Conservation (phyloP, 495 filamentous ascomycete genomes). For the Chaetomidium leptoderma region DNA sequence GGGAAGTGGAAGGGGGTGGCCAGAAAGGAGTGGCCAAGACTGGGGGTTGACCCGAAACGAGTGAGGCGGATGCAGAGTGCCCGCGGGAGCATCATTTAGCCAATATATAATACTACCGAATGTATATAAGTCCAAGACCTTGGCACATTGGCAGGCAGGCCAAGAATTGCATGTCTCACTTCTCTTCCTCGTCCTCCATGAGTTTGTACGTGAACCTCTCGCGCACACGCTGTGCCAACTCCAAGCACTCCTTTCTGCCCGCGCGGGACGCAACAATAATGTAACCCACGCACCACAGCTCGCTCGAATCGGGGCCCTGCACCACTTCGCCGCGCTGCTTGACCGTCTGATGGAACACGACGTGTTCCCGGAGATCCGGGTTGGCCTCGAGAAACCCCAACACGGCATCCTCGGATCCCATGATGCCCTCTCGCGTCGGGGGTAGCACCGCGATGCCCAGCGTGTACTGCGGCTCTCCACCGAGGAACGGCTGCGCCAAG, state of each 20-base stretch:
- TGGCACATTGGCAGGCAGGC: neutral
- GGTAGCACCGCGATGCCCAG: slow-evolving; percentile 20
- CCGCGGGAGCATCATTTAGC: neutral
- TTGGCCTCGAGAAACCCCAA: slow-evolving; percentile 20
- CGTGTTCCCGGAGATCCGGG: slow-evolving; percentile 17
- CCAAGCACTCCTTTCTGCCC: slow-evolving; percentile 5
- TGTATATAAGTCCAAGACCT: neutral
- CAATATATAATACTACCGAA: neutral
- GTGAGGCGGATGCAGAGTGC: neutral
- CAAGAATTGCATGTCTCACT: neutral
- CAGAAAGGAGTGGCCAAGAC: too few relatives aligned
- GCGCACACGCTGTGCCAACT: slow-evolving; percentile 4
- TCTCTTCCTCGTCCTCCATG: neutral
- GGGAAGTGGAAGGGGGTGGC: neutral
- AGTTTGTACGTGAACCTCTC: slow-evolving; percentile 12
- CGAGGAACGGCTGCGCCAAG: slow-evolving; percentile 27
- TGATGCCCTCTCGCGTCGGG: slow-evolving; percentile 17
- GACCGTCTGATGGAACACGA: slow-evolving; percentile 21
- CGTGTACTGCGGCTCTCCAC: slow-evolving; percentile 21
- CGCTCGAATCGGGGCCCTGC: slow-evolving; percentile 22
- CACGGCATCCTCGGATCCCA: slow-evolving; percentile 20
- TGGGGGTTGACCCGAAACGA: neutral
- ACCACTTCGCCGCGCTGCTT: slow-evolving; percentile 23
- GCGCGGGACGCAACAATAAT: slow-evolving; percentile 4
- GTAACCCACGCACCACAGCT: slow-evolving; percentile 23